Evolutionary conservation across 192 early-diverging fungal genomes (phyloP), one percentile per base, ranked within the genome.

Genomic region (Mortierella hygrophila): DNA sequence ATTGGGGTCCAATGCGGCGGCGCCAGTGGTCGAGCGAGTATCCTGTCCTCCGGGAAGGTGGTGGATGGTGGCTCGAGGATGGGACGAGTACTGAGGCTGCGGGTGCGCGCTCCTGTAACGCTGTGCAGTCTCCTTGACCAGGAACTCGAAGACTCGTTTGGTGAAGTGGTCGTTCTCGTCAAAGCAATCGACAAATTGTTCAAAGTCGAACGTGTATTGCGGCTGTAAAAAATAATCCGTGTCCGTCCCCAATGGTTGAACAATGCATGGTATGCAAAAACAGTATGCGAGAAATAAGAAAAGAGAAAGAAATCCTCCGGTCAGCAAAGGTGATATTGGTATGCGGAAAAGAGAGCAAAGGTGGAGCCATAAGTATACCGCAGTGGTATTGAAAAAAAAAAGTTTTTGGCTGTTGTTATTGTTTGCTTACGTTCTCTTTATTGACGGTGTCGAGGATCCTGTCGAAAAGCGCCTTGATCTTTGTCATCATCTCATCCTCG

Each of bases 401-500:
- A 32, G 32, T 40, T 74, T 42, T 35, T 77, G 20, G 4, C 23
- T 55, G 49, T 16, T 26, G 26, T 21, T 23, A 60, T 70, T n/a
- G 6, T 76, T 75, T 47, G 41, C 57, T 72, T 86, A 86, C 84
- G 52, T 86, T 77, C 29, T 86, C 84, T 38, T 86, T 86, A 47
- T 86, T 80, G 72, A 80, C 84, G 8, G 70, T 74, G 3, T 86
- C 84, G 44, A 81, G 79, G 57, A 81, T 80, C 69, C 76, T 72
- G 70, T 86, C 75, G n/a, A 86, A 86, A 23, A 86, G 79, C 11
- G 40, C 41, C 69, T 81, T 76, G 70, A 86, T 81, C 72, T 86
- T 86, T 65, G 84, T 73, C 79, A 86, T 81, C 75, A 86, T 63
- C 69, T 86, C 84, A 68, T 80, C 70, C n/a, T 86, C 79, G 65